A percentile compares a stretch with the other conserved stretches of the same genome.
Conservation (phyloP, 352 stramenopile genomes). For the Phytophthora citricola region DNA sequence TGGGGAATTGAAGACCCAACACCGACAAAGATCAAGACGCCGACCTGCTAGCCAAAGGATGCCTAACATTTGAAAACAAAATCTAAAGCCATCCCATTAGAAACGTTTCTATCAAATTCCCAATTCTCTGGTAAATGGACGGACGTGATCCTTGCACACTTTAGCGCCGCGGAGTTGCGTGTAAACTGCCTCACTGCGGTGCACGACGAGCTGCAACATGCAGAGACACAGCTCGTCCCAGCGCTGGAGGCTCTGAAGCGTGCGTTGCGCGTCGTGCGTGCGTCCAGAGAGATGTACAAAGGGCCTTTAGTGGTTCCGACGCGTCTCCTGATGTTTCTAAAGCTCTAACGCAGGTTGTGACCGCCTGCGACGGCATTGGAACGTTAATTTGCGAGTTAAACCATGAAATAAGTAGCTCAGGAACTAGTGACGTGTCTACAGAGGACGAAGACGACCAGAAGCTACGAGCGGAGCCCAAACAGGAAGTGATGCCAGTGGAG, state of each 20-base stretch:
- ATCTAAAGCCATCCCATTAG: not conserved
- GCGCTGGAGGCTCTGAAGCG: constrained; percentile 14
- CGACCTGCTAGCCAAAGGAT: no score
- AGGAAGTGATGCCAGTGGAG: not conserved
- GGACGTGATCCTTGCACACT: constrained; percentile 21
- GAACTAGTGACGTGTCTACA: constrained; percentile 3
- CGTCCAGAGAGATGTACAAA: constrained; percentile 16
- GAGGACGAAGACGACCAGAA: constrained; percentile 8
- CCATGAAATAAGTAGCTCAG: constrained; percentile 8
- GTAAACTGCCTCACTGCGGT: constrained; percentile 24
- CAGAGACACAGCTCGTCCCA: constrained; percentile 7
- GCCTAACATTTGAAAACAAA: no score
- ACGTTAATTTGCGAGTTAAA: constrained; percentile 15
- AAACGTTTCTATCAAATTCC: not conserved
- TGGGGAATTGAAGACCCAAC: no score
- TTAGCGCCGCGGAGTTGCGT: constrained; percentile 19
- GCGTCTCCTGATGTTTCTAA: constrained; percentile 8
- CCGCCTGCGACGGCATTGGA: constrained; percentile 18
- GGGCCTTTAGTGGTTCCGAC: constrained; percentile 8
- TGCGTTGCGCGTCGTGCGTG: constrained; percentile 14
- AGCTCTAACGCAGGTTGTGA: constrained; percentile 11
- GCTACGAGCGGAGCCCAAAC: constrained; percentile 5
- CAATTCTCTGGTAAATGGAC: constrained; percentile 6
- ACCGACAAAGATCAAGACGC: no score
- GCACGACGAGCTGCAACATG: constrained; percentile 11